Conservation (phyloP, 139 green algal species). For the Chlorella sp. region DNA sequence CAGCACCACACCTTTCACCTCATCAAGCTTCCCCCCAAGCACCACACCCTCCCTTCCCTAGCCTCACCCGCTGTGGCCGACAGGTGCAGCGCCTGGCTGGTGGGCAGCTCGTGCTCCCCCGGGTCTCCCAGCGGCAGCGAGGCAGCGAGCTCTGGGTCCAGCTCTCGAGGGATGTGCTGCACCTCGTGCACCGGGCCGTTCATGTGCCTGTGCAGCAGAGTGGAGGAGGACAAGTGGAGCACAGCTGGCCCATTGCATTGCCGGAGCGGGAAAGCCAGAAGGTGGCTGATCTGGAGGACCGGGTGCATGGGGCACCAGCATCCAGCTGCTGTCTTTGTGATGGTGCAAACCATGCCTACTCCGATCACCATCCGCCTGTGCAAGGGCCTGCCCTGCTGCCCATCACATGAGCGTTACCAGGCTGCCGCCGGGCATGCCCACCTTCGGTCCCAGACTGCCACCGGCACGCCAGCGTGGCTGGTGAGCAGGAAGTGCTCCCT, state of each 20-base stretch:
- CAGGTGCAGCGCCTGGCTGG: constrained; percentile 28
- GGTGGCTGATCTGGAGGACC: too few species aligned
- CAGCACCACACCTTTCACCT: too few species aligned
- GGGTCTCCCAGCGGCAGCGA: background rate
- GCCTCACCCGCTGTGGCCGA: background rate
- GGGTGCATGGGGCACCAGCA: too few species aligned
- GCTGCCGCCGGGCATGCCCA: constrained; percentile 20
- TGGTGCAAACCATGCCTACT: too few species aligned
- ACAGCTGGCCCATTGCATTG: too few species aligned
- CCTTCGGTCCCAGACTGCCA: constrained; percentile 52
- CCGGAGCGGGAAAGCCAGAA: too few species aligned
- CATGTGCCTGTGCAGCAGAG: constrained; percentile 25
- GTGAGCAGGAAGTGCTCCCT: constrained; percentile 55
- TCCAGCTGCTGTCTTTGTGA: too few species aligned
- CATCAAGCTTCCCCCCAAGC: too few species aligned
- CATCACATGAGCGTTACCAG: too few species aligned
- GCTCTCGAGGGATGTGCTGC: background rate
- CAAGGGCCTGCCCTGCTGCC: too few species aligned
- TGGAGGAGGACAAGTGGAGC: too few species aligned
- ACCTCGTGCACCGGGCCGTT: constrained; percentile 33
- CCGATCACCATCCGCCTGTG: too few species aligned
- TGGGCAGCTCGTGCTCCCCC: background rate
- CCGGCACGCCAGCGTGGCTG: constrained; percentile 47
- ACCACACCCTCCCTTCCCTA: background rate
- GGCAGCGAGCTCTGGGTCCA: background rate